These are phyloP conservation scores for Berkeleyomyces rouxiae DNA, from an alignment of 2,329 filamentous ascomycete genomes.

Conservation along the genomic window DNA sequence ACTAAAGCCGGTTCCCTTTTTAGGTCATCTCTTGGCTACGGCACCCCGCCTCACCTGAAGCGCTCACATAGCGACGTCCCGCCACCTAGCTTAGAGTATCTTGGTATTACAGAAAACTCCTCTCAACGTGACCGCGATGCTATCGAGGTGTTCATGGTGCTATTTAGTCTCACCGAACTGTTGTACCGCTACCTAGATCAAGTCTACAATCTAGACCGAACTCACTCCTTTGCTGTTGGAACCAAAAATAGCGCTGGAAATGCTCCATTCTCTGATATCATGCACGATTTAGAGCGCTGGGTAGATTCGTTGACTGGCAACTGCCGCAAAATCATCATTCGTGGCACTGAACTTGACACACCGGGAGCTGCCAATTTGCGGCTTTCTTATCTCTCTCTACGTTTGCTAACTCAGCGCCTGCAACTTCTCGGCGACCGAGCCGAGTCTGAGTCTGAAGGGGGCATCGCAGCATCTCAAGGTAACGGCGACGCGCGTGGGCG, in stretches of 20 bases:
- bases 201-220: slow-evolving; percentile 18
- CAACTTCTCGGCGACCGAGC: slow-evolving; percentile 19
- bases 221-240: slow-evolving; percentile 10
- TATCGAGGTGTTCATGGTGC: slow-evolving; percentile 26
- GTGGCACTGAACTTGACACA: slow-evolving; percentile 25
- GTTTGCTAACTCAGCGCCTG: slow-evolving; percentile 30
- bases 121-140: slow-evolving; percentile 18
- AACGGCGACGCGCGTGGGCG: slow-evolving; percentile 14
- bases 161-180: slow-evolving; percentile 29
- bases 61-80: slow-evolving; percentile 32
- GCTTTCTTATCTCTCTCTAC: slow-evolving; percentile 31
- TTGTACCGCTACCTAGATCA: slow-evolving; percentile 20
- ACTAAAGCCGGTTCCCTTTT: neutral
- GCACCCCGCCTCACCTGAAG: slow-evolving; percentile 33
- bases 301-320: slow-evolving; percentile 25
- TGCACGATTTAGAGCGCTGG: slow-evolving; percentile 26
- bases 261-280: neutral
- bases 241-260: slow-evolving; percentile 12
- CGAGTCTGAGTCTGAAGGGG: neutral
- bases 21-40: slow-evolving; percentile 36
- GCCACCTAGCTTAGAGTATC: slow-evolving; percentile 23
- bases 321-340: slow-evolving; percentile 25
- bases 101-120: slow-evolving; percentile 17
- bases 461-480: neutral
- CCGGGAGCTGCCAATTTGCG: slow-evolving; percentile 35